Evolutionary conservation across 1,284 basidiomycete species (phyloP).

Genomic region (Ustilago loliicola): DNA sequence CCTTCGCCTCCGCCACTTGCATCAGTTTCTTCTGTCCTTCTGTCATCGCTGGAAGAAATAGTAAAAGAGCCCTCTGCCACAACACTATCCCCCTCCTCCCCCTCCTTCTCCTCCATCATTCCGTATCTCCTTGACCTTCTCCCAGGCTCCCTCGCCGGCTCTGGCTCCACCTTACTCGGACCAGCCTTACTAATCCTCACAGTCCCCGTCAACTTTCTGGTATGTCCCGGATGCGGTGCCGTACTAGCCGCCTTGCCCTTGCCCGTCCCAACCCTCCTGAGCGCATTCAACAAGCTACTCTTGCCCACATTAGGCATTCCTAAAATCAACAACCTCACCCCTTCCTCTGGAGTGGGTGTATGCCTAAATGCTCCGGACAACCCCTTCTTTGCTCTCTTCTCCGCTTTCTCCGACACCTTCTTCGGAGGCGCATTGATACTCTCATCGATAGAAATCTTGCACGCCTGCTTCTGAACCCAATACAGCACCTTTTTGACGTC

Average conservation of each 20-base stretch:
- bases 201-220: slow-evolving; percentile 67
- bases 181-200: slow-evolving; percentile 64
- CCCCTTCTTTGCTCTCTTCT: slow-evolving; percentile 52
- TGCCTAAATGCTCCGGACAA: slow-evolving; percentile 66
- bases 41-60: slow-evolving; percentile 3
- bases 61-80: slow-evolving; percentile 3
- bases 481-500: slow-evolving; percentile 73
- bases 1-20: slow-evolving; percentile 69
- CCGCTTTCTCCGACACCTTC: slow-evolving; percentile 23
- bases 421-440: slow-evolving; percentile 10
- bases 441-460: slow-evolving; percentile 23
- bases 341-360: slow-evolving; percentile 67
- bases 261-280: slow-evolving; percentile 87
- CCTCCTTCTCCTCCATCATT: neutral
- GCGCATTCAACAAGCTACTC: slow-evolving; percentile 89
- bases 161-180: slow-evolving; percentile 32
- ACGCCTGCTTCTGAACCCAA: slow-evolving; percentile 67
- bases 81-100: slow-evolving; percentile 5
- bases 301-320: slow-evolving; percentile 99
- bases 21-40: neutral
- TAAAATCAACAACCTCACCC: slow-evolving; percentile 64
- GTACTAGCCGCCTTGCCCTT: slow-evolving; percentile 90
- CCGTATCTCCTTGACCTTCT: slow-evolving; percentile 2
- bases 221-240: slow-evolving; percentile 79
- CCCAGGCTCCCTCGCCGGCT: neutral